Conservation (phyloP, 345 rosid genomes). For the Linum lewisii region DNA sequence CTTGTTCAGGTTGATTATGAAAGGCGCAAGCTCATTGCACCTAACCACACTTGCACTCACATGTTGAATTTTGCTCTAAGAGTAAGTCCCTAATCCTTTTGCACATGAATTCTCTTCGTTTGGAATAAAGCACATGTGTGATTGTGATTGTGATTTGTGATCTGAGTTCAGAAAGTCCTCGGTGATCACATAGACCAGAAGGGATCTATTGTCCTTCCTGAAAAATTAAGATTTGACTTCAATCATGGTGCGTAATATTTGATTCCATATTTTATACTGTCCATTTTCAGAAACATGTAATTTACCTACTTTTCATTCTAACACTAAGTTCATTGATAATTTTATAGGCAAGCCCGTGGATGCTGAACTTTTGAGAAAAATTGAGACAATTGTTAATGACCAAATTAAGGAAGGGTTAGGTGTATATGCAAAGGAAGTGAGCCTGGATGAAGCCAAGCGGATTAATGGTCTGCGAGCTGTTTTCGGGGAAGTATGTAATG, state of each 20-base stretch:
- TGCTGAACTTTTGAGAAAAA: slow-evolving; percentile 60
- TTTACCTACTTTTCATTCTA: slow-evolving; percentile 5
- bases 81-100: slow-evolving; percentile 28
- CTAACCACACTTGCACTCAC: slow-evolving; percentile 94
- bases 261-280: not conserved
- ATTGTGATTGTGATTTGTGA: slow-evolving; percentile 5
- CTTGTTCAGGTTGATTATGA: slow-evolving; percentile 76
- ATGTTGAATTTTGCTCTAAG: slow-evolving; percentile 94
- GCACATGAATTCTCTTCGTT: not conserved
- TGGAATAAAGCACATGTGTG: not conserved
- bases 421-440: slow-evolving; percentile 72
- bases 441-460: slow-evolving; percentile 63
- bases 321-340: slow-evolving; percentile 2
- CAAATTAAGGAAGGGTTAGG: slow-evolving; percentile 81
- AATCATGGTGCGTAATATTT: slow-evolving; percentile 62
- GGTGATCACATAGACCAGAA: slow-evolving; percentile 96
- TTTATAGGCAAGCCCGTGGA: slow-evolving; percentile 73
- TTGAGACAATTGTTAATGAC: slow-evolving; percentile 77
- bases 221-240: slow-evolving; percentile 92
- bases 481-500: slow-evolving; percentile 72
- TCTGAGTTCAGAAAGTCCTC: slow-evolving; percentile 65
- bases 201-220: slow-evolving; percentile 96
- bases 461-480: slow-evolving; percentile 85
- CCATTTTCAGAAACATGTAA: not conserved
- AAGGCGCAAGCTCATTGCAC: slow-evolving; percentile 82